Conservation (phyloP, 148 eudicot genomes). For the Rhododendron kiyosumense region DNA sequence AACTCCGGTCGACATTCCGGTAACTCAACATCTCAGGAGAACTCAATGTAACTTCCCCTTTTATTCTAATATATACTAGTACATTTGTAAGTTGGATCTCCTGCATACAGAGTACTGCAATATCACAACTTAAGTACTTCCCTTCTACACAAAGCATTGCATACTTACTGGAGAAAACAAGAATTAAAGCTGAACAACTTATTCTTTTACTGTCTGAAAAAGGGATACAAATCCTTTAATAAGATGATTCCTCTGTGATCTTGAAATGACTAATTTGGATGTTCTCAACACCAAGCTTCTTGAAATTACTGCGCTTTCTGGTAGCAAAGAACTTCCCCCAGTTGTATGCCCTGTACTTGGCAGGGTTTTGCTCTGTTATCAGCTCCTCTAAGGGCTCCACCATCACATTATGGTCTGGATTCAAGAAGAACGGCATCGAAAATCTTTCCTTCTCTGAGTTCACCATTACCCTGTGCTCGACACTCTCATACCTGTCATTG, state of each 20-base stretch:
- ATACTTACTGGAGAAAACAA: neutral
- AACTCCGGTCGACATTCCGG: too few relatives aligned
- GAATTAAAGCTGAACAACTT: constrained; percentile 6
- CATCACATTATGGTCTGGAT: constrained; percentile 42
- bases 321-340: constrained; percentile 51
- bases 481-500: constrained; percentile 60
- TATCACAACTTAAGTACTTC: too few relatives aligned
- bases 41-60: neutral
- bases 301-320: constrained; percentile 49
- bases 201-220: neutral
- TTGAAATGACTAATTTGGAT: constrained; percentile 55
- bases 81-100: neutral
- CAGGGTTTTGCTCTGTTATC: constrained; percentile 28
- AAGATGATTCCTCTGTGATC: neutral
- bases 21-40: neutral
- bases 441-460: constrained; percentile 45
- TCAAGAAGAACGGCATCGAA: constrained; percentile 53
- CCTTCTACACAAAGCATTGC: neutral
- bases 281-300: constrained; percentile 59
- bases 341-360: constrained; percentile 49
- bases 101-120: neutral
- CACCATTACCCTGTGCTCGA: constrained; percentile 58
- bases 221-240: neutral
- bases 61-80: neutral
- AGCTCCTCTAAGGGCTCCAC: constrained; percentile 59